Evolutionary conservation across 495 filamentous ascomycete species (phyloP).

Genomic region (Aspergillus ellipticus): DNA sequence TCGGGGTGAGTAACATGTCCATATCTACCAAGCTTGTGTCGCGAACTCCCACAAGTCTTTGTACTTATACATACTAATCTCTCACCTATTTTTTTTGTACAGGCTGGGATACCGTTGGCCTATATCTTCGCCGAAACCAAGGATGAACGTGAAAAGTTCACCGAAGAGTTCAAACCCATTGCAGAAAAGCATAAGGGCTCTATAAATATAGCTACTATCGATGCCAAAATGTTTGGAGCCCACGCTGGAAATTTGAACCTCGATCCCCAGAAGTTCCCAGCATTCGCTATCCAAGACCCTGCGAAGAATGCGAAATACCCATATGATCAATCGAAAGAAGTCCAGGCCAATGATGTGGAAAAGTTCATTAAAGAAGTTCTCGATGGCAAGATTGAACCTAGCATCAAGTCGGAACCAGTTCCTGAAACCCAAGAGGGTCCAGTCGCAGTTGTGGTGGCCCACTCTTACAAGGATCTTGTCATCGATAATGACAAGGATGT

Average conservation of each 20-base stretch:
- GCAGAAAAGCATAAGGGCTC: conserved; percentile 65
- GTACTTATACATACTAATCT: background rate
- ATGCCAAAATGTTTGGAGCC: conserved; percentile 90
- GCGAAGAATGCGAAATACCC: conserved; percentile 97
- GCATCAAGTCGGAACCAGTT: conserved; percentile 97
- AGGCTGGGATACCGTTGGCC: conserved; percentile 87
- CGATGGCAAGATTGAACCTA: conserved; percentile 84
- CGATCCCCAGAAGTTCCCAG: conserved; percentile 88
- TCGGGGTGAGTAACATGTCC: conserved; percentile 65
- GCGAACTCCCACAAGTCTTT: too few relatives aligned
- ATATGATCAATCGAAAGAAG: conserved; percentile 78
- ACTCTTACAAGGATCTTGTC: conserved; percentile 90
- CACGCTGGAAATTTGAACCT: conserved; percentile 98
- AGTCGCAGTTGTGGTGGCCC: conserved; percentile 85
- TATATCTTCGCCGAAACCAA: conserved; percentile 96
- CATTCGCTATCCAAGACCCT: conserved; percentile 96
- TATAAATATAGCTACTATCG: conserved; percentile 97
- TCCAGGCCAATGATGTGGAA: conserved; percentile 70
- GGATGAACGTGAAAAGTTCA: conserved; percentile 81
- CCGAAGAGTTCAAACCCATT: conserved; percentile 54
- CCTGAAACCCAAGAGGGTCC: conserved; percentile 92
- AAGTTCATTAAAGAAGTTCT: conserved; percentile 86
- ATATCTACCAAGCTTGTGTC: background rate
- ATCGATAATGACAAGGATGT: conserved; percentile 95
- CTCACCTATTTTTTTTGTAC: conserved; percentile 5